phyloP scores from a whole-genome alignment of 805 yeast species.

The Hanseniaspora lachancei region DNA sequence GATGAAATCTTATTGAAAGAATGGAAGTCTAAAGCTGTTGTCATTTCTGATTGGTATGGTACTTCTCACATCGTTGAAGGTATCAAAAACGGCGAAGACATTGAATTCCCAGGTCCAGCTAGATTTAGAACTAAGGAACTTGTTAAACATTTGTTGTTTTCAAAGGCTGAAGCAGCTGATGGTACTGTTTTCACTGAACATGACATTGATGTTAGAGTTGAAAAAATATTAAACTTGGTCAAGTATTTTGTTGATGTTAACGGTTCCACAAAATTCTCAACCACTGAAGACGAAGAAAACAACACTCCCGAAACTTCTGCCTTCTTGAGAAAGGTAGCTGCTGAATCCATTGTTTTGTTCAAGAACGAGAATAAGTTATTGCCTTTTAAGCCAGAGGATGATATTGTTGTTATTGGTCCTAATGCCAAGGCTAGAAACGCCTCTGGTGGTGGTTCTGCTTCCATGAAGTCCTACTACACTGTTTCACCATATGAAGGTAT shows the following conservation, averaged over 20 bases:
- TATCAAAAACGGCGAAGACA: slow-evolving; percentile 43
- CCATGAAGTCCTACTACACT: slow-evolving; percentile 36
- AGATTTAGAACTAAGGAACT: slow-evolving; percentile 31
- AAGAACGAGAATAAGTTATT: slow-evolving; percentile 38
- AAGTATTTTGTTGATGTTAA: slow-evolving; percentile 26
- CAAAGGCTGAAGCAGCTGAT: slow-evolving; percentile 29
- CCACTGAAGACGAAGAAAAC: slow-evolving; percentile 22
- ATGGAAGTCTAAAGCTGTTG: slow-evolving; percentile 44
- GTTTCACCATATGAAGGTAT: slow-evolving; percentile 40
- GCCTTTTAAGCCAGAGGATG: slow-evolving; percentile 35
- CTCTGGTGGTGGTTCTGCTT: slow-evolving; percentile 55
- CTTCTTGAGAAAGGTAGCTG: slow-evolving; percentile 33
- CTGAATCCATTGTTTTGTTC: slow-evolving; percentile 43
- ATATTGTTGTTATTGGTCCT: slow-evolving; percentile 46
- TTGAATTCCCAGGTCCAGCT: slow-evolving; percentile 58
- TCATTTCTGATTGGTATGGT: slow-evolving; percentile 58
- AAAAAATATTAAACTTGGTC: slow-evolving; percentile 36
- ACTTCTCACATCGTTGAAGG: slow-evolving; percentile 36
- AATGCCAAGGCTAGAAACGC: slow-evolving; percentile 36
- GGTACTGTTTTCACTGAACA: slow-evolving; percentile 12
- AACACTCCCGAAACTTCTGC: slow-evolving; percentile 37
- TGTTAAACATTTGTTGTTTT: slow-evolving; percentile 32
- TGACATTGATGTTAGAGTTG: slow-evolving; percentile 37
- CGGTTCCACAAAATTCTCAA: slow-evolving; percentile 5
- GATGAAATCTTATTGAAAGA: slow-evolving; percentile 39